phyloP scores from a whole-genome alignment of 2,329 filamentous ascomycete genomes.

The Penicillium sp. region DNA sequence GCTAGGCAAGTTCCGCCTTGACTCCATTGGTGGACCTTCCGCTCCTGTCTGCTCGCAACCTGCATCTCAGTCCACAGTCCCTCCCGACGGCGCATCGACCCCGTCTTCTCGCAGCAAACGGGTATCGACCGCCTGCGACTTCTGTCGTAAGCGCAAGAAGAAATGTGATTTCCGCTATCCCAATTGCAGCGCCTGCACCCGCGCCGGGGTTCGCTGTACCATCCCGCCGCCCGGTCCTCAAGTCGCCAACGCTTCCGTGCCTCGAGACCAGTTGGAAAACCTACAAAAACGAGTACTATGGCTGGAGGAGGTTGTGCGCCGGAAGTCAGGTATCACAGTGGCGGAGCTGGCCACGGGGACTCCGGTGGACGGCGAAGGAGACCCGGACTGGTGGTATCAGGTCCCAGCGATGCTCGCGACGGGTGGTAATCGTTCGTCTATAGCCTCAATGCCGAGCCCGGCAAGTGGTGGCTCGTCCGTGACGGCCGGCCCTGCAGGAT shows the following conservation, averaged over 20 bases:
- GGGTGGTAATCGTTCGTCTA: constrained; percentile 19
- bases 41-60: constrained; percentile 13
- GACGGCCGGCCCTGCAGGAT: constrained; percentile 14
- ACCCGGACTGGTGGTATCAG: constrained; percentile 38
- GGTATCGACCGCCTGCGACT: constrained; percentile 39
- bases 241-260: constrained; percentile 35
- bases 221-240: constrained; percentile 37
- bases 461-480: constrained; percentile 19
- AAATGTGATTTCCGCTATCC: constrained; percentile 42
- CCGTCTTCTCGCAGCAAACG: constrained; percentile 31
- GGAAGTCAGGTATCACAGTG: constrained; percentile 34
- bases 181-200: constrained; percentile 38
- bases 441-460: constrained; percentile 19
- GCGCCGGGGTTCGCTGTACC: constrained; percentile 39
- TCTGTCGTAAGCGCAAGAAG: constrained; percentile 40
- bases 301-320: constrained; percentile 36
- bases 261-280: constrained; percentile 38
- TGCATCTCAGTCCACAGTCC: constrained; percentile 1
- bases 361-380: constrained; percentile 30
- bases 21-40: constrained; percentile 14
- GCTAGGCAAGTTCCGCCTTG: constrained; percentile 32
- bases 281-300: constrained; percentile 39
- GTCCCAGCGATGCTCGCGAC: constrained; percentile 35
- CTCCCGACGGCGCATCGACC: constrained; percentile 10
- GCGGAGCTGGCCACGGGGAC: constrained; percentile 31